phyloP scores from a whole-genome alignment of 2,329 filamentous ascomycete genomes.

The Acrodontium crateriforme region DNA sequence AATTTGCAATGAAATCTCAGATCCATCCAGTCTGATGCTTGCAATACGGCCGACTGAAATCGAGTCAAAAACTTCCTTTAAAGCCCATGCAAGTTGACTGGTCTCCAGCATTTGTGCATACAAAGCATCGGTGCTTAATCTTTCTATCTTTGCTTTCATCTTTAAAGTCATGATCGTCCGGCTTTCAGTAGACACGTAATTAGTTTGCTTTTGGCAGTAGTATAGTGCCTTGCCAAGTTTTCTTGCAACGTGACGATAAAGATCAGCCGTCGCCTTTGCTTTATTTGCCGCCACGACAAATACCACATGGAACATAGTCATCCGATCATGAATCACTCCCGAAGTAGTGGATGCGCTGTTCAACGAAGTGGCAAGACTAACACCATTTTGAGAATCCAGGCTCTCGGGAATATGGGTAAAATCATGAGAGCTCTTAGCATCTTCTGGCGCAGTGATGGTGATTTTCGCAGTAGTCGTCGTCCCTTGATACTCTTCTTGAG shows the following conservation, averaged over 20 bases:
- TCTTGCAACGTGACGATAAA: slow-evolving; percentile 81
- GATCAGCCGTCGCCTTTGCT: slow-evolving; percentile 45
- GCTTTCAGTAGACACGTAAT: slow-evolving; percentile 85
- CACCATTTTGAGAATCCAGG: slow-evolving; percentile 12
- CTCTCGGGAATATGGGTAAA: slow-evolving; percentile 18
- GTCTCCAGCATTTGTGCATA: slow-evolving; percentile 13
- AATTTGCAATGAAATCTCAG: slow-evolving; percentile 50
- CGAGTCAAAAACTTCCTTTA: slow-evolving; percentile 16
- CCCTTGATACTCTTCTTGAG: background rate
- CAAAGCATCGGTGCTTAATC: slow-evolving; percentile 24
- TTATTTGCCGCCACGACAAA: slow-evolving; percentile 75
- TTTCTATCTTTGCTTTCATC: slow-evolving; percentile 58
- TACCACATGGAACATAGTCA: slow-evolving; percentile 97
- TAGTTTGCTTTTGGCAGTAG: slow-evolving; percentile 76
- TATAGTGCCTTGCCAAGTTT: slow-evolving; percentile 87
- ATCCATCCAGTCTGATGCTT: slow-evolving; percentile 50
- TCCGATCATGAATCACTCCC: slow-evolving; percentile 36
- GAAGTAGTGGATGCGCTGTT: slow-evolving; percentile 19
- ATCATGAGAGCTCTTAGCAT: slow-evolving; percentile 5
- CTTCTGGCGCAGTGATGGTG: slow-evolving; percentile 6
- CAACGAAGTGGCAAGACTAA: slow-evolving; percentile 15
- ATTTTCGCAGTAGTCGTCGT: slow-evolving; percentile 1
- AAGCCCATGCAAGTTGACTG: slow-evolving; percentile 20
- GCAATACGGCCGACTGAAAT: slow-evolving; percentile 11
- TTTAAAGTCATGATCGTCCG: slow-evolving; percentile 70